Conservation (phyloP, 225 moss, liverwort and hornwort genomes). For the Bryum argenteum region DNA sequence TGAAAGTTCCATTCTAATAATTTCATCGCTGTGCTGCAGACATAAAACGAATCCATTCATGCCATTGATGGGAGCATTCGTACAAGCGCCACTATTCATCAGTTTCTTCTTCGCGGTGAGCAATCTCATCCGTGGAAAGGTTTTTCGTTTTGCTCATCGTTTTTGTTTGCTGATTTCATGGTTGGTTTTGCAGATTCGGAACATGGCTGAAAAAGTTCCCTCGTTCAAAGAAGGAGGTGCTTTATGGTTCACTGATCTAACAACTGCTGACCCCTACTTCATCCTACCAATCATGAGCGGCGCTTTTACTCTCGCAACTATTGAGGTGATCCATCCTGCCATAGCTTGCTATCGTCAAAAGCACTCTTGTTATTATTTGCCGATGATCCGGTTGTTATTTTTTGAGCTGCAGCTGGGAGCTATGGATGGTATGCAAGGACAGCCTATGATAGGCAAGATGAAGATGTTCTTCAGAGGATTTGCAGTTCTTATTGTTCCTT, state of each 20-base stretch:
- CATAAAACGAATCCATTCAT: constrained; percentile 95
- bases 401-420: constrained; percentile 76
- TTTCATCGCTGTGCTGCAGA: constrained; percentile 39
- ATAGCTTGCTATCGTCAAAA: constrained; percentile 8
- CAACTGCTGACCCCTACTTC: constrained; percentile 83
- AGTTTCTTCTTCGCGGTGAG: constrained; percentile 99
- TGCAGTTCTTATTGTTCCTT: constrained; percentile 80
- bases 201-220: constrained; percentile 95
- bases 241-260: constrained; percentile 94
- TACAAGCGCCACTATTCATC: constrained; percentile 98
- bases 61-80: constrained; percentile 88
- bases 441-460: constrained; percentile 95
- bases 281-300: constrained; percentile 92
- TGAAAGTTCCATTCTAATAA: too few species aligned
- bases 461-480: constrained; percentile 95
- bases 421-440: constrained; percentile 99
- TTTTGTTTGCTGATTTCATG: constrained; percentile 2
- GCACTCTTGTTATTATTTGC: background rate
- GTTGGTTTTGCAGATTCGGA: constrained; percentile 65
- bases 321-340: constrained; percentile 66
- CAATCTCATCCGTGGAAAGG: background rate
- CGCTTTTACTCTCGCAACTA: constrained; percentile 74
- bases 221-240: constrained; percentile 95
- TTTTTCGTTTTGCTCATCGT: background rate
- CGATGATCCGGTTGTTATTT: constrained; percentile 12